Base-by-base conservation (phyloP, 1,139 yeast genomes). In the Williopsis jadinii region DNA sequence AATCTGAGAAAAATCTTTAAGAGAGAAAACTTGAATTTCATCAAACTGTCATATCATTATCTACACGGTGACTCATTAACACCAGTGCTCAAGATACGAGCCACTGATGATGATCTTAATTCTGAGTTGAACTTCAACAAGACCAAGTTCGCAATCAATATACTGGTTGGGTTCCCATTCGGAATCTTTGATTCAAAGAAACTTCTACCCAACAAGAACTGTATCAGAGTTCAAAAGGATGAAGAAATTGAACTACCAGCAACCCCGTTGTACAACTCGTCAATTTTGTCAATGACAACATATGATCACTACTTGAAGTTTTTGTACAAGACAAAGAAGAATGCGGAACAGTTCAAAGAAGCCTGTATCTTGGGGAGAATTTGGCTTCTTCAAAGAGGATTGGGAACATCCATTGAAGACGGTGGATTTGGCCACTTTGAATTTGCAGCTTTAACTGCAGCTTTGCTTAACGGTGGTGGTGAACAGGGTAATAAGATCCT, bases 371-470 rank as follows among this genome's bases (percentile, higher is more conserved):
- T 92, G 40, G 97, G 97, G 3, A 74, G 90, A 51, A 67, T 92
- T 45, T 92, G 98, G 98, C 70, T 92, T 35, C 73, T 77, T 41
- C 97, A 92, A 63, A 73, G 95, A 49, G 95, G 95, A 0, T 77
- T 87, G 46, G 71, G 76, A 8, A 79, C 95, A 0, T 65, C 74
- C 24, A 53, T 78, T 31, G 68, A 73, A 32, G 68, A 72, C 38
- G 72, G 74, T 29, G 97, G 97, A 0, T 90, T 92, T 61, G 97
- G 97, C 12, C 86, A 84, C 53, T 87, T 87, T 60, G 97, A 92
- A 64, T 88, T 88, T 63, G 81, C 92, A 26, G 67, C 83, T 36
- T 63, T 90, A 39, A 77, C 87, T 80, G 81, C 95, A 35, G 84
- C 88, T 2, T 67, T 92, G 44, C 67, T 92, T 34, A 79, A 81